Evolutionary conservation across 2,329 filamentous ascomycete species (phyloP).

Genomic region (Zelopaecilomyces penicillatus): DNA sequence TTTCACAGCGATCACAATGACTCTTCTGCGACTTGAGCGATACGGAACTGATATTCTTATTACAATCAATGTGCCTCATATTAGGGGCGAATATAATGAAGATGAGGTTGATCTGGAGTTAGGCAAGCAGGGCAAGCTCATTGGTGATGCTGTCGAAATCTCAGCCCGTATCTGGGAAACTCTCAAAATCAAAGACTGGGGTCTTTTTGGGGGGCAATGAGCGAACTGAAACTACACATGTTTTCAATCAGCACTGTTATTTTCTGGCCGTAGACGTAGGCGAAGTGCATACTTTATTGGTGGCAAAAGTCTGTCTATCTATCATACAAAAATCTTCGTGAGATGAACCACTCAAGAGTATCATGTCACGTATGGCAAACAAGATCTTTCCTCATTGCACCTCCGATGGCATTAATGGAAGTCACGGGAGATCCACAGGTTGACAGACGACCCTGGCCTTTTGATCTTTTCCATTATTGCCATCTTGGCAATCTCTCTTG

Average conservation of each 20-base stretch:
- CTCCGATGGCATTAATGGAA: too few species aligned
- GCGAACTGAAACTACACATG: too few species aligned
- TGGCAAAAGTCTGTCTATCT: too few species aligned
- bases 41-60: slow-evolving; percentile 75
- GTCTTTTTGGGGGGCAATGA: slow-evolving; percentile 59
- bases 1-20: slow-evolving; percentile 69
- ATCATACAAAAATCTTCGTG: too few species aligned
- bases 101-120: slow-evolving; percentile 61
- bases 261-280: too few species aligned
- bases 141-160: slow-evolving; percentile 61
- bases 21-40: slow-evolving; percentile 66
- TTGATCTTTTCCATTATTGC: not conserved
- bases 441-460: not conserved
- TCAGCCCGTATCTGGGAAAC: slow-evolving; percentile 59
- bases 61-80: slow-evolving; percentile 81
- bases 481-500: slow-evolving; percentile 12
- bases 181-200: slow-evolving; percentile 75
- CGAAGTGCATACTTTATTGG: too few species aligned
- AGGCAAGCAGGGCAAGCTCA: slow-evolving; percentile 57
- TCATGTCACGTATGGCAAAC: too few species aligned
- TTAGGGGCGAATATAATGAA: slow-evolving; percentile 63
- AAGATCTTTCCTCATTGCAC: too few species aligned
- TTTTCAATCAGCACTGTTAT: too few species aligned
- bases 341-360: too few species aligned
- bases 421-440: too few species aligned